Percentiles rank a stretch among this genome's conserved stretches.
Evolutionary conservation across 2,329 filamentous ascomycete species (phyloP).

Genomic region (Parastagonospora nodorum): DNA sequence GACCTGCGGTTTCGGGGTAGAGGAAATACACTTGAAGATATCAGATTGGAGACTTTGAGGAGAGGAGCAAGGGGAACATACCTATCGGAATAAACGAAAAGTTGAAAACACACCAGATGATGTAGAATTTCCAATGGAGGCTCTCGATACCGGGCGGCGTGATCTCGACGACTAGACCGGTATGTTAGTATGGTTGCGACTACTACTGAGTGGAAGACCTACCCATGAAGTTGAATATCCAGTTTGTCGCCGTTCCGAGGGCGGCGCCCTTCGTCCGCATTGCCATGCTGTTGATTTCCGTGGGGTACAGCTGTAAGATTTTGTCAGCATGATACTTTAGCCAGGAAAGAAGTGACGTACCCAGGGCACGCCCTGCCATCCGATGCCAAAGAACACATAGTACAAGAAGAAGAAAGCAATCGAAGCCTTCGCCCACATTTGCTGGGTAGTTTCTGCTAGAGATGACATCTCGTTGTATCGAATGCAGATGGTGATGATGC

Average conservation of each 20-base stretch:
- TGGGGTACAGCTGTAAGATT: conserved; percentile 45
- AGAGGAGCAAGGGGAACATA: conserved; percentile 1
- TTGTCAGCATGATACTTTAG: background rate
- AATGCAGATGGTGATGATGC: conserved; percentile 58
- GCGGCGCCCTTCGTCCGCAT: conserved; percentile 58
- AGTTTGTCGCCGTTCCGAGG: conserved; percentile 57
- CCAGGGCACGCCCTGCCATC: conserved; percentile 55
- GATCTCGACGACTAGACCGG: conserved; percentile 34
- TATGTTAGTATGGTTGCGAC: background rate
- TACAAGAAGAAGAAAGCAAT: conserved; percentile 60
- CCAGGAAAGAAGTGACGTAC: conserved; percentile 4
- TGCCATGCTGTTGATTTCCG: conserved; percentile 56
- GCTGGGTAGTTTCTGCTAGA: conserved; percentile 12
- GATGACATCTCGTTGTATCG: conserved; percentile 45
- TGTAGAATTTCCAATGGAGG: conserved; percentile 51
- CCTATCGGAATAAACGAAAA: conserved; percentile 53
- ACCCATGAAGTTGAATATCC: conserved; percentile 54
- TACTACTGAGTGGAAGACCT: background rate
- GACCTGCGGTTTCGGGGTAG: conserved; percentile 35
- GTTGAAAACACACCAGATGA: conserved; percentile 54
- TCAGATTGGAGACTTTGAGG: background rate
- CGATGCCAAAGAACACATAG: conserved; percentile 60
- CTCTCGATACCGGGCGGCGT: conserved; percentile 52
- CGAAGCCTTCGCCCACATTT: conserved; percentile 46
- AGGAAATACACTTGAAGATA: conserved; percentile 31